Evolutionary conservation across 331 rosid genomes (phyloP), one percentile per base, ranked within the genome.

Genomic region (Acacia concinna): DNA sequence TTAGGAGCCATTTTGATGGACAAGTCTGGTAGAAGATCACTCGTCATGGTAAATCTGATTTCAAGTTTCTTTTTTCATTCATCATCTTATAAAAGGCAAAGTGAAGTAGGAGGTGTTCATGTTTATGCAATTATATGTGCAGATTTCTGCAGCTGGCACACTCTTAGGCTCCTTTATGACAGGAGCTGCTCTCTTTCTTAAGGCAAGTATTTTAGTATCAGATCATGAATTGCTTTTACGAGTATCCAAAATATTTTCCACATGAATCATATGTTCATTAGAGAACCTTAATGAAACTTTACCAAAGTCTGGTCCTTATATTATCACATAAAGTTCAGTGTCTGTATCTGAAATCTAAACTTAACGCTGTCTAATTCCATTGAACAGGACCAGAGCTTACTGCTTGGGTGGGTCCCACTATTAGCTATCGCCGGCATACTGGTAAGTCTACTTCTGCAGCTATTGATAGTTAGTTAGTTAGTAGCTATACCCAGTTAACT

Each of bases 1-100:
- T 54, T 83, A 31, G 97, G 94, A 77, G 96, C 93, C 67, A 78
- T 81, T 27, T 80, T 93, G 79, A 86, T 93, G 80, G 97, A 91
- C 46, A 93, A 85, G 60, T 88, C 93, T 17, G 97, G 97, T 82
- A 93, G 97, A 85, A 89, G 86, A 72, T 90, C 96, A 51, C 96
- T 93, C 74, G 81, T 89, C 70, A 85, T 79, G 90, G 97, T 91
- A 79, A 74, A 49, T 38, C 18, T 56, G 15, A 27, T 68, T 74
- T 49, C 32, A 60, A 51, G n/a, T 27, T 57, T 59, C 11, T 23
- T 27, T 46, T 25, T n/a, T 44, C 14, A 34, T 14, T 17, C 54
- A 13, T 56, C 63, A 57, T 75, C 32, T 32, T 27, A 23, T 30
- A 69, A 18, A 21, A 30, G 23, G 40, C 1, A 30, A 32, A 63